These are phyloP conservation scores for Annona squamosa DNA, from an alignment of 164 flowering plant genomes.

Conservation along the genomic window DNA sequence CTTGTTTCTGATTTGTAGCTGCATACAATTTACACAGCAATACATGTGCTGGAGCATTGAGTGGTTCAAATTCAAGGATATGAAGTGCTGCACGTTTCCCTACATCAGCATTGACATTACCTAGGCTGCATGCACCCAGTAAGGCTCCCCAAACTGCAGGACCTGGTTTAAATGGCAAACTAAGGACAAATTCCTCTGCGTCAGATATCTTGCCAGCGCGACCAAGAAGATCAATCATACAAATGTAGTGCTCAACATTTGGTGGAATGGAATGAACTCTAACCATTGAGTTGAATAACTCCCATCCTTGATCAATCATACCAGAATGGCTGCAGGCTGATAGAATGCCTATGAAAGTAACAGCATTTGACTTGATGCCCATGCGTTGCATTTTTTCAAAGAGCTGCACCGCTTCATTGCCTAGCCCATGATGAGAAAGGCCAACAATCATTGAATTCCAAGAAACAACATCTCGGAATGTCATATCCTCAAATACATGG, in stretches of 20 bases:
- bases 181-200: slow-evolving; percentile 34
- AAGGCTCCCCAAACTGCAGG: slow-evolving; percentile 47
- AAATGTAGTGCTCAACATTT: slow-evolving; percentile 30
- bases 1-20: slow-evolving; percentile 22
- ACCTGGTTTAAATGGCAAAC: slow-evolving; percentile 34
- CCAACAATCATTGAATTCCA: slow-evolving; percentile 69
- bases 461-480: slow-evolving; percentile 34
- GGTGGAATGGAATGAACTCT: slow-evolving; percentile 22
- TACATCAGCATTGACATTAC: slow-evolving; percentile 16
- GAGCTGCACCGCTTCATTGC: slow-evolving; percentile 25
- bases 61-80: slow-evolving; percentile 43
- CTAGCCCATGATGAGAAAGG: slow-evolving; percentile 38
- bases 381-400: slow-evolving; percentile 28
- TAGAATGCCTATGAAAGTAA: slow-evolving; percentile 38
- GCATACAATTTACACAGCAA: slow-evolving; percentile 44
- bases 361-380: slow-evolving; percentile 30
- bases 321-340: slow-evolving; percentile 46
- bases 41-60: slow-evolving; percentile 48
- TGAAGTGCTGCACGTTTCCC: slow-evolving; percentile 32
- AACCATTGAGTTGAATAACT: slow-evolving; percentile 31
- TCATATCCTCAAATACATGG: slow-evolving; percentile 31
- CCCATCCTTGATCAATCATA: slow-evolving; percentile 23
- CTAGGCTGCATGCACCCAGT: slow-evolving; percentile 41
- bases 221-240: slow-evolving; percentile 42
- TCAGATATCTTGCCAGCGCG: slow-evolving; percentile 39